Conservation (phyloP, 2,329 filamentous ascomycete genomes). For the Paecilomyces dactylethromorphus region DNA sequence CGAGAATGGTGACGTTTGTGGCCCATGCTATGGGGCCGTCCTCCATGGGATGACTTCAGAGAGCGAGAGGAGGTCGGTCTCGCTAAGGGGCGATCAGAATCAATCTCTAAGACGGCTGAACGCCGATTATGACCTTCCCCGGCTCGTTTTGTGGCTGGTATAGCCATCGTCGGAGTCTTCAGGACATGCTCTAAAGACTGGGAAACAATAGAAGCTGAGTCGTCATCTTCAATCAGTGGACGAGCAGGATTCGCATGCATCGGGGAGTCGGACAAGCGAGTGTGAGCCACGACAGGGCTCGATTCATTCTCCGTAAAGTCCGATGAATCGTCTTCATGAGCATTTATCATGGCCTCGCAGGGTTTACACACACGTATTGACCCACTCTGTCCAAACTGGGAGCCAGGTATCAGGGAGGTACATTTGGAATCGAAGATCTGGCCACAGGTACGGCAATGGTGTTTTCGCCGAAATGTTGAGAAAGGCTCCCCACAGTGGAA, state of each 20-base stretch:
- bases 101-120: slow-evolving; percentile 85
- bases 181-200: slow-evolving; percentile 41
- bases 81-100: slow-evolving; percentile 66
- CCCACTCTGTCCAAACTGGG: slow-evolving; percentile 78
- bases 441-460: slow-evolving; percentile 92
- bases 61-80: slow-evolving; percentile 94
- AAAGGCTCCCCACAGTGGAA: slow-evolving; percentile 88
- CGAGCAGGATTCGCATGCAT: slow-evolving; percentile 38
- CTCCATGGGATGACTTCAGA: slow-evolving; percentile 63
- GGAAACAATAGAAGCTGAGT: slow-evolving; percentile 40
- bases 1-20: slow-evolving; percentile 86
- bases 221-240: slow-evolving; percentile 40
- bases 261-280: slow-evolving; percentile 56
- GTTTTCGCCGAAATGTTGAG: slow-evolving; percentile 88
- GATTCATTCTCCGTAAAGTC: slow-evolving; percentile 72
- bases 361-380: slow-evolving; percentile 86
- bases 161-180: slow-evolving; percentile 56
- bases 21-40: slow-evolving; percentile 68
- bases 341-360: slow-evolving; percentile 85
- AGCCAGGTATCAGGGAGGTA: slow-evolving; percentile 81
- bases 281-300: slow-evolving; percentile 57
- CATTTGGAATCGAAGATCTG: slow-evolving; percentile 98
- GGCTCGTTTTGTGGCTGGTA: slow-evolving; percentile 57
- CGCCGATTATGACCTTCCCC: slow-evolving; percentile 75
- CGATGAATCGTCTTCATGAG: slow-evolving; percentile 83